Conservation (phyloP, 345 rosid genomes). For the Passiflora organensis region DNA sequence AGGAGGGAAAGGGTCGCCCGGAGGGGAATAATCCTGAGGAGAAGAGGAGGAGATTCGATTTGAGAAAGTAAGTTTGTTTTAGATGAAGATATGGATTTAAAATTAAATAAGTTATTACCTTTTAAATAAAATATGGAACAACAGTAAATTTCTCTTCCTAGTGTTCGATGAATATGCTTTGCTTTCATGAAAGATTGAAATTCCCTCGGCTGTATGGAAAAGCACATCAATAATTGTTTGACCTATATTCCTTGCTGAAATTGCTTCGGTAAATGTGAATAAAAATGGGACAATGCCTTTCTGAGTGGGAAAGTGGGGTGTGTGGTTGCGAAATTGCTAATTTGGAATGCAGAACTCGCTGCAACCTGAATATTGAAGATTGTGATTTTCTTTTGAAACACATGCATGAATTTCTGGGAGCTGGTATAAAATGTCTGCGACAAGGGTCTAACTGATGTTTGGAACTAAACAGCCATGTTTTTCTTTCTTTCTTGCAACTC, state of each 20-base stretch:
- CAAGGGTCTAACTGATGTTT: too few relatives aligned
- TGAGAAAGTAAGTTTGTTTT: conserved; percentile 41
- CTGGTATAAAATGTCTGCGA: too few relatives aligned
- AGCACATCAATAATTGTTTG: background rate
- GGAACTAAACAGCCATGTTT: too few relatives aligned
- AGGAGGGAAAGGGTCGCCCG: conserved; percentile 48
- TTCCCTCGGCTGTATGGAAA: too few relatives aligned
- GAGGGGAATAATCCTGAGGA: conserved; percentile 52
- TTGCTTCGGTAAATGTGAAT: background rate
- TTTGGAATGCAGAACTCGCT: too few relatives aligned
- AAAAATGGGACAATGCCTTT: background rate
- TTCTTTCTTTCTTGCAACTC: background rate
- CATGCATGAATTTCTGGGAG: too few relatives aligned
- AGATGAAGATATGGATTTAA: background rate
- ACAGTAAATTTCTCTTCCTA: background rate
- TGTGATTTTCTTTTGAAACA: too few relatives aligned
- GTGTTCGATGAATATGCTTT: background rate
- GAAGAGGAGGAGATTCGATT: conserved; percentile 59
- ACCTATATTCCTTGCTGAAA: background rate
- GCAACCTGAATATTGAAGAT: too few relatives aligned
- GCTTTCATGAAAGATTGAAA: background rate
- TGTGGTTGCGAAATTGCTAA: too few relatives aligned
- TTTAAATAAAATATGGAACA: conserved; percentile 1
- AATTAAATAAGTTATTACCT: conserved; percentile 10
- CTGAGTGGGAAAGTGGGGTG: too few relatives aligned